Base-by-base conservation (phyloP, 768 basidiomycete species). In the Jaapia argillacea region DNA sequence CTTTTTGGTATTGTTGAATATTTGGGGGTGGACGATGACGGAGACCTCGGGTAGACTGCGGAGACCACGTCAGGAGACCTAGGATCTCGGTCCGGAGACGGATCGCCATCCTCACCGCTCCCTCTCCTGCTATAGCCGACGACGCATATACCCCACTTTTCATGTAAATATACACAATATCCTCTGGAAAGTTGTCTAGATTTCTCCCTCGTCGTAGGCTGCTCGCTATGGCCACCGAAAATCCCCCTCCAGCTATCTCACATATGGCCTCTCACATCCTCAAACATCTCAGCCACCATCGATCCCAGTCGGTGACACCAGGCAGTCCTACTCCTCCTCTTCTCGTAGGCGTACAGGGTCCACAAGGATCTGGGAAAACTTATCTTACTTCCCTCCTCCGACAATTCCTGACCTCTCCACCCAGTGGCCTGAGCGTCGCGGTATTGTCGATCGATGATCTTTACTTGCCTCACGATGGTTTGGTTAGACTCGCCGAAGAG, bases 281-380 rank as follows among this genome's bases (percentile, higher is more conserved):
- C 18, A n/a, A 31, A 2, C 64, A 71, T 23, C 53, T 73, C n/a
- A 18, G 45, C 26, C 14, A 25, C 2, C 63, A 68, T 51, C 61
- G 60, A 18, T 26, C 51, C 25, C 57, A 47, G 40, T 42, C 45
- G 43, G 21, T 42, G n/a, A n/a, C n/a, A n/a, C 28, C 28, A 16
- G n/a, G 36, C 21, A n/a, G 22, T 33, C 6, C 40, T 12, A 42
- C 10, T 7, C 57, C 59, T 20, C 91, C 93, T 3, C 66, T 96
- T 13, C 84, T 96, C 48, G 77, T 93, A 10, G 91, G 81, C 2
- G 56, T 96, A 13, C 93, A 96, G 63, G 93, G 93, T 1, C 91
- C 93, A 0, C 93, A 97, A 61, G 93, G 93, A 7, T 86, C 85
- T 42, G 92, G 93, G 25, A 98, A 98, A 67, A 84, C 91, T 0